A percentile compares a stretch with the other conserved stretches of the same genome.
phyloP scores from a whole-genome alignment of 2,329 filamentous ascomycete genomes.

The Neofusicoccum ribis region DNA sequence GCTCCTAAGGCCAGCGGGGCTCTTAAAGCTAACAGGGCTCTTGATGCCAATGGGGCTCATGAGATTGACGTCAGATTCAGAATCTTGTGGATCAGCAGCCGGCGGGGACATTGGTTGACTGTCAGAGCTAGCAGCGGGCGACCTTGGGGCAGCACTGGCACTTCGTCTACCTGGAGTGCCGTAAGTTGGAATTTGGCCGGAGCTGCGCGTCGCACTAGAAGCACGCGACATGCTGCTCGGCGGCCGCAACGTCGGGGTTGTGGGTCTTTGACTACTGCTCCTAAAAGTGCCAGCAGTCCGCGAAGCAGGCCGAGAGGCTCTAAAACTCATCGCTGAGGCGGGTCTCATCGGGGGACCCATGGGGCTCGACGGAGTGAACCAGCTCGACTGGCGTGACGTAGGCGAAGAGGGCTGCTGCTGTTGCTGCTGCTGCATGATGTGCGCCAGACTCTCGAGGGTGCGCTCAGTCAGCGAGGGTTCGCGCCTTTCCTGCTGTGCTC shows the following conservation, averaged over 20 bases:
- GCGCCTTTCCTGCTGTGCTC: slow-evolving; percentile 36
- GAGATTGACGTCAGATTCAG: slow-evolving; percentile 28
- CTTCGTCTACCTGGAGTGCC: slow-evolving; percentile 39
- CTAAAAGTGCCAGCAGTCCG: slow-evolving; percentile 11
- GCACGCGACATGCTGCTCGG: slow-evolving; percentile 20
- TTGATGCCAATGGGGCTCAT: slow-evolving; percentile 32
- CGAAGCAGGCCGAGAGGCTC: slow-evolving; percentile 6
- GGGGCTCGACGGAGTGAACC: slow-evolving; percentile 63
- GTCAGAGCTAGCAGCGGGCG: slow-evolving; percentile 20
- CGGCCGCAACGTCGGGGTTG: slow-evolving; percentile 8
- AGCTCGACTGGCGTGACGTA: slow-evolving; percentile 59
- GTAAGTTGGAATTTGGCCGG: slow-evolving; percentile 28
- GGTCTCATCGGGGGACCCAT: slow-evolving; percentile 64
- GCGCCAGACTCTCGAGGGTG: slow-evolving; percentile 78
- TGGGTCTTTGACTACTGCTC: slow-evolving; percentile 20
- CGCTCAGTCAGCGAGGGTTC: slow-evolving; percentile 71
- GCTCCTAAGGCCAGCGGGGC: slow-evolving; percentile 23
- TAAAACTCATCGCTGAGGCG: slow-evolving; percentile 53
- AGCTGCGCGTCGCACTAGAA: slow-evolving; percentile 34
- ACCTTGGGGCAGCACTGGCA: slow-evolving; percentile 32
- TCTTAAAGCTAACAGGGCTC: slow-evolving; percentile 26
- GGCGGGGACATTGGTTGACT: slow-evolving; percentile 6
- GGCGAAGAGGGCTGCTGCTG: slow-evolving; percentile 14
- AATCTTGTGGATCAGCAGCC: neutral
- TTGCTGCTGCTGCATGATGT: neutral